These are phyloP conservation scores for Penicillium roqueforti DNA, from an alignment of 495 filamentous ascomycete genomes.

Conservation along the genomic window DNA sequence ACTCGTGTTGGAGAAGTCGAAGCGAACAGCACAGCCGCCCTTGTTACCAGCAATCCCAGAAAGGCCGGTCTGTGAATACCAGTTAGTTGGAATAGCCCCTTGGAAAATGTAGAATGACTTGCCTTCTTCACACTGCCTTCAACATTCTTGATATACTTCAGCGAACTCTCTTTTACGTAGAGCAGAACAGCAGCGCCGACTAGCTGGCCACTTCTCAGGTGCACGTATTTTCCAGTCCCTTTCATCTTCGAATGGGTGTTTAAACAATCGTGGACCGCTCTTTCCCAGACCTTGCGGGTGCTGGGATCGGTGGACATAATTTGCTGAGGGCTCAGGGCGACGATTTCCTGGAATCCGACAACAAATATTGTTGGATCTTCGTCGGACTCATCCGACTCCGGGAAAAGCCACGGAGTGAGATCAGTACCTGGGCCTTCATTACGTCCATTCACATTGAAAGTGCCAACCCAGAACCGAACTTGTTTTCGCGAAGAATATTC, in stretches of 20 bases:
- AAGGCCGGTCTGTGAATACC: constrained; percentile 66
- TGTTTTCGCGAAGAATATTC: constrained; percentile 52
- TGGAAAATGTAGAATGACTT: constrained; percentile 2
- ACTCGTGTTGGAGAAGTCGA: constrained; percentile 91
- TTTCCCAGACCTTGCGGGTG: constrained; percentile 81
- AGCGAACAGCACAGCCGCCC: constrained; percentile 91
- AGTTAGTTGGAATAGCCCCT: constrained; percentile 14
- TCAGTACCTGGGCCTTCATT: constrained; percentile 72
- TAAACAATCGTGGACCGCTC: constrained; percentile 69
- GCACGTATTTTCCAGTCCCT: constrained; percentile 73
- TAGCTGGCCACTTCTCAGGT: constrained; percentile 87
- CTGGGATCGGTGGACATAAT: constrained; percentile 98
- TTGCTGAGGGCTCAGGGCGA: constrained; percentile 92
- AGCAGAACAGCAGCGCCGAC: constrained; percentile 91
- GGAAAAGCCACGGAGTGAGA: constrained; percentile 77
- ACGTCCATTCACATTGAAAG: constrained; percentile 91
- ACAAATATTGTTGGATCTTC: constrained; percentile 59
- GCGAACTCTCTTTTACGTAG: constrained; percentile 72
- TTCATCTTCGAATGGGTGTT: constrained; percentile 61
- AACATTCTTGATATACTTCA: constrained; percentile 87
- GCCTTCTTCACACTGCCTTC: constrained; percentile 92
- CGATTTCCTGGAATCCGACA: constrained; percentile 96
- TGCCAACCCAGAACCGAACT: constrained; percentile 72
- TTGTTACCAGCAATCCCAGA: constrained; percentile 98
- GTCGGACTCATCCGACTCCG: constrained; percentile 44